phyloP scores from a whole-genome alignment of 2,329 filamentous ascomycete genomes.

The Microcera coccophila region DNA sequence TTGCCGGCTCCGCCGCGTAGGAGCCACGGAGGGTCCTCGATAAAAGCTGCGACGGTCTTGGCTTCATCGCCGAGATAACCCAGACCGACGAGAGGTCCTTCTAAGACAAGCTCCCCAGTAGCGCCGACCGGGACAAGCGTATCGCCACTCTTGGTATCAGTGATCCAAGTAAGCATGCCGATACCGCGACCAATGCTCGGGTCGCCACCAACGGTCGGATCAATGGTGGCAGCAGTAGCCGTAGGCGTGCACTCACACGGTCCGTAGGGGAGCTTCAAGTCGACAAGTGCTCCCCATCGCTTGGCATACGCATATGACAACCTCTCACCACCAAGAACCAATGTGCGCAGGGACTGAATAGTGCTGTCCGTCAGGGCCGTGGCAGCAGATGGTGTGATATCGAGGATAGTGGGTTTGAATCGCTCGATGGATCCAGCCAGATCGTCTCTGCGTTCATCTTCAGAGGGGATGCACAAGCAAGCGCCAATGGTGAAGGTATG shows the following conservation, averaged over 20 bases:
- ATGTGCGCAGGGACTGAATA: too few species aligned
- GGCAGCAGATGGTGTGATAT: too few species aligned
- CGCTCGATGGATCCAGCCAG: too few species aligned
- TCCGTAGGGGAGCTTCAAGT: slow-evolving; percentile 15
- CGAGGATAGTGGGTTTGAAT: too few species aligned
- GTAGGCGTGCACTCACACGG: slow-evolving; percentile 12
- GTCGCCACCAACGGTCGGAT: too few species aligned
- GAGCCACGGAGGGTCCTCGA: slow-evolving; percentile 37
- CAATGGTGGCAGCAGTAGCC: neutral
- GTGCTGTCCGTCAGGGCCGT: too few species aligned
- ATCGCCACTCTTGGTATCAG: slow-evolving; percentile 26
- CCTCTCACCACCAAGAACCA: slow-evolving; percentile 16
- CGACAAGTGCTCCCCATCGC: slow-evolving; percentile 6
- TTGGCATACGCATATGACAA: slow-evolving; percentile 3
- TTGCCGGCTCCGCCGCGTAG: neutral
- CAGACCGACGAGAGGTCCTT: slow-evolving; percentile 43
- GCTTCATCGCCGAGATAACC: slow-evolving; percentile 46
- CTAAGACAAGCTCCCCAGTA: slow-evolving; percentile 36
- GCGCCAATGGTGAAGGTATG: slow-evolving; percentile 10
- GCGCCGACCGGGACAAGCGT: slow-evolving; percentile 28
- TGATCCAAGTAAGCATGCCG: slow-evolving; percentile 25
- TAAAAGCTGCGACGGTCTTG: slow-evolving; percentile 43
- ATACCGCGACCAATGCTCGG: neutral
- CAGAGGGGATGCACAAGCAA: slow-evolving; percentile 19
- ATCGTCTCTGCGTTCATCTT: too few species aligned